These are phyloP conservation scores for Colletotrichum shisoi DNA, from an alignment of 2,329 filamentous ascomycete species.

Conservation along the genomic window DNA sequence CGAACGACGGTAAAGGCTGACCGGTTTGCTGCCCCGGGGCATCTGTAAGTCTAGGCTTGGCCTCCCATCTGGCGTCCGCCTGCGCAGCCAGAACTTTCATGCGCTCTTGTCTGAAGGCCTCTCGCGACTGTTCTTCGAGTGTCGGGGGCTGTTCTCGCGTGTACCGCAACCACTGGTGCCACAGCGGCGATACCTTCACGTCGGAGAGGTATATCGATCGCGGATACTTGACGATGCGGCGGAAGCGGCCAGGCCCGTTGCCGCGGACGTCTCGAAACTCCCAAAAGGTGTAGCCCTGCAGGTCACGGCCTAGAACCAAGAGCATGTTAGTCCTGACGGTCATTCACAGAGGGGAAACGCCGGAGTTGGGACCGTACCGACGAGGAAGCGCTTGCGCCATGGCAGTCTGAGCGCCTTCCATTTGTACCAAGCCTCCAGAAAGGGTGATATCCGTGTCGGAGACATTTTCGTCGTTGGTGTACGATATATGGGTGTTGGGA, in stretches of 20 bases:
- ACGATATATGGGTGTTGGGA: constrained; percentile 7
- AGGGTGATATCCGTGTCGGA: constrained; percentile 36
- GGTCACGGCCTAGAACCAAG: constrained; percentile 63
- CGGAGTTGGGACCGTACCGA: constrained; percentile 56
- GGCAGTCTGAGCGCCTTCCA: constrained; percentile 70
- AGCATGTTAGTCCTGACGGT: constrained; percentile 20
- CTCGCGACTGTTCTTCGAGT: constrained; percentile 63
- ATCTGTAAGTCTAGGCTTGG: constrained; percentile 62
- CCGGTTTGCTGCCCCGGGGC: constrained; percentile 45
- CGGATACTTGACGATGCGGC: constrained; percentile 69
- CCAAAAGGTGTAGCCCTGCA: constrained; percentile 74
- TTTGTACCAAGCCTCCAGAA: constrained; percentile 59
- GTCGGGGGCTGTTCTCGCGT: constrained; percentile 63
- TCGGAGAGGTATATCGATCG: constrained; percentile 62
- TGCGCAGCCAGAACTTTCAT: constrained; percentile 66
- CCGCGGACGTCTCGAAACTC: constrained; percentile 65
- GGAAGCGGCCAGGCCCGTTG: constrained; percentile 56
- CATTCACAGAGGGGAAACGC: not conserved
- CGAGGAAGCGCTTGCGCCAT: constrained; percentile 69
- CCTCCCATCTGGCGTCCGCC: constrained; percentile 70
- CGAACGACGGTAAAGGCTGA: constrained; percentile 45
- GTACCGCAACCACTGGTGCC: constrained; percentile 75
- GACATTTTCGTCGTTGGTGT: constrained; percentile 21
- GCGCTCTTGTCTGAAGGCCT: constrained; percentile 61
- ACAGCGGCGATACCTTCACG: constrained; percentile 66